Percentiles rank a stretch among this genome's conserved stretches.
Evolutionary conservation across 208 protist species (phyloP).

Genomic region (Angomonas desouzai): DNA sequence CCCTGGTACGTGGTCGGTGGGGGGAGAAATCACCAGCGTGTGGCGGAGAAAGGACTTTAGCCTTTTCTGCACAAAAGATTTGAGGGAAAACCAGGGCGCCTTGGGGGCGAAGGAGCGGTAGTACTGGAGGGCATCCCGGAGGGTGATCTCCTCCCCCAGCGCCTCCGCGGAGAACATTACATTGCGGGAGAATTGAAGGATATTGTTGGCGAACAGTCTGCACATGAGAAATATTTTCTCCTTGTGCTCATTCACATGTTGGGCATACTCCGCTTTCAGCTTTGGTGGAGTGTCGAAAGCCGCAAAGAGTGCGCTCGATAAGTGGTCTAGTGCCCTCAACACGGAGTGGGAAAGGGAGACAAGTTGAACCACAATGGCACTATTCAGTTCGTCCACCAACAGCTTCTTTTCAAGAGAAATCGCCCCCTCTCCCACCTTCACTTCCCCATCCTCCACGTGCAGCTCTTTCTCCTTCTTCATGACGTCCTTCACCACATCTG

Average conservation of each 20-base stretch:
- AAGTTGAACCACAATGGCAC: neutral
- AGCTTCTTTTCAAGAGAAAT: neutral
- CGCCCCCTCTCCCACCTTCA: neutral
- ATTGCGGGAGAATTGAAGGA: neutral
- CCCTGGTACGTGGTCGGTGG: neutral
- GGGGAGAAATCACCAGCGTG: neutral
- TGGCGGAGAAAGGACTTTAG: neutral
- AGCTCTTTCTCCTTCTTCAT: neutral
- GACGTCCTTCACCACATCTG: neutral
- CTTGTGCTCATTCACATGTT: neutral
- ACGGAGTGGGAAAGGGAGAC: neutral
- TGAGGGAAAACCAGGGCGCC: slow-evolving; percentile 9
- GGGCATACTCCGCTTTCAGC: neutral
- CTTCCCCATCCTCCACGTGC: neutral
- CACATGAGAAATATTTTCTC: neutral
- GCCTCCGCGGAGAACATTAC: neutral
- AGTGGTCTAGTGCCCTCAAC: neutral
- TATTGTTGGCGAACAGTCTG: neutral
- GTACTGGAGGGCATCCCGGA: slow-evolving; percentile 4
- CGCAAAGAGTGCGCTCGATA: neutral
- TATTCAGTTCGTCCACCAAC: neutral
- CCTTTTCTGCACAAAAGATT: neutral
- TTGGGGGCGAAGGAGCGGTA: slow-evolving; percentile 12
- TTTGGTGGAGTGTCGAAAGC: neutral
- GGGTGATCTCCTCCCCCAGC: neutral